Conservation (phyloP, 345 rosid genomes). For the Tarenaya hassleriana region DNA sequence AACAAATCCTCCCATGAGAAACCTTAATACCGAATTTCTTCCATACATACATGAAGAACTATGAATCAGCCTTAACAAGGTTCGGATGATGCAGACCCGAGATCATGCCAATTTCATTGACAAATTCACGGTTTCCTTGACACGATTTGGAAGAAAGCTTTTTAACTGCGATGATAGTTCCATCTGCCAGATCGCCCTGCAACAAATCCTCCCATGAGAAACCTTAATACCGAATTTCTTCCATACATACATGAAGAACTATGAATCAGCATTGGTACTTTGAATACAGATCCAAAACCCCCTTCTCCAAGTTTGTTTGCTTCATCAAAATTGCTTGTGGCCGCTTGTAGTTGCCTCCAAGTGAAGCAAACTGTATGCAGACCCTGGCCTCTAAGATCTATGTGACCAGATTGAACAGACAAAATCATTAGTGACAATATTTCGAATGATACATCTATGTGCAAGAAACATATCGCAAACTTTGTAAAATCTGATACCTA, state of each 20-base stretch:
- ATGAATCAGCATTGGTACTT: too few species aligned
- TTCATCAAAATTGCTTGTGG: constrained; percentile 22
- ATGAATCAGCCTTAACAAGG: constrained; percentile 63
- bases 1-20: too few species aligned
- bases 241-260: too few species aligned
- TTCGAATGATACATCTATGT: too few species aligned
- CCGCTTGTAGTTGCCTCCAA: constrained; percentile 22
- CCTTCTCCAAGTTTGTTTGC: constrained; percentile 31
- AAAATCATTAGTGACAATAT: too few species aligned
- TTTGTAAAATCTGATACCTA: too few species aligned
- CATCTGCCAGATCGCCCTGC: constrained; percentile 54
- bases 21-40: too few species aligned
- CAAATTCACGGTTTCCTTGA: constrained; percentile 68
- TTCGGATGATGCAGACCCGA: constrained; percentile 67
- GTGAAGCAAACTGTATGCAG: constrained; percentile 19
- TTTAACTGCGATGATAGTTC: constrained; percentile 56
- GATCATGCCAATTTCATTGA: constrained; percentile 62
- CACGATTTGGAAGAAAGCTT: constrained; percentile 62
- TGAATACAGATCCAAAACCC: constrained; percentile 30
- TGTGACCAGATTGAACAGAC: too few species aligned
- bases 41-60: too few species aligned
- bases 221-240: too few species aligned
- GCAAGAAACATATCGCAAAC: too few species aligned
- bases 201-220: too few species aligned
- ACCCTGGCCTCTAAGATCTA: constrained; percentile 12